Base-by-base conservation (phyloP, 495 filamentous ascomycete species). In the Entonaema liquescens region DNA sequence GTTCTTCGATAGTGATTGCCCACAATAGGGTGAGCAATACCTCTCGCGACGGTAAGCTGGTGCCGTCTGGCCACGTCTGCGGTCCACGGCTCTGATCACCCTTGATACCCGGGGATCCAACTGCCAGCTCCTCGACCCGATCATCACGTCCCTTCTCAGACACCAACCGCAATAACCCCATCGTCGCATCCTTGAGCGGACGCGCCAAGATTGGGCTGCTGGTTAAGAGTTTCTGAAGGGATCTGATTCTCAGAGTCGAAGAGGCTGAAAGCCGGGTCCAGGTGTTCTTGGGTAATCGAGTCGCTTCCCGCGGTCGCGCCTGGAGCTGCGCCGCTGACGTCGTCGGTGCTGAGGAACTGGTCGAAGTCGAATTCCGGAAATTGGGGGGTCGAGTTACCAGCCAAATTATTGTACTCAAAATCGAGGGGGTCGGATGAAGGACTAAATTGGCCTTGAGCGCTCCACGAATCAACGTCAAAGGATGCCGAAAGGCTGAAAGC, bases 151-250 rank as follows among this genome's bases (percentile, higher is more conserved):
- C 80, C 75, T 72, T 64, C 59, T 86, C 80, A 86, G 84, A 82
- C 78, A 80, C 84, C 83, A 82, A 86, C 85, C 85, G 92, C 92
- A 93, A 91, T 86, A 88, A 90, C 88, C 83, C 87, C 88, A 91
- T 88, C 89, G 92, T 94, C 92, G 92, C 92, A 92, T 92, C 90
- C 89, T 86, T 86, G 81, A 92, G 87, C 80, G 90, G 92, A 91
- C 91, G 92, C 92, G 92, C 92, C 91, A 92, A 87, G 82, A 87
- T 88, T 87, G 90, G 91, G 91, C 91, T 94, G 92, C 92, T 91
- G 86, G 90, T 90, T 82, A 83, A 85, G 76, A 84, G 81, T 84
- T 78, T 84, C 79, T 75, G 78, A 72, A 84, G 83, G 74, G 78
- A 78, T 71, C 75, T 80, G 78, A 83, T 79, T 82, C 82, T 83